Evolutionary conservation across 805 yeast species (phyloP).

Genomic region (Candida maltosa): DNA sequence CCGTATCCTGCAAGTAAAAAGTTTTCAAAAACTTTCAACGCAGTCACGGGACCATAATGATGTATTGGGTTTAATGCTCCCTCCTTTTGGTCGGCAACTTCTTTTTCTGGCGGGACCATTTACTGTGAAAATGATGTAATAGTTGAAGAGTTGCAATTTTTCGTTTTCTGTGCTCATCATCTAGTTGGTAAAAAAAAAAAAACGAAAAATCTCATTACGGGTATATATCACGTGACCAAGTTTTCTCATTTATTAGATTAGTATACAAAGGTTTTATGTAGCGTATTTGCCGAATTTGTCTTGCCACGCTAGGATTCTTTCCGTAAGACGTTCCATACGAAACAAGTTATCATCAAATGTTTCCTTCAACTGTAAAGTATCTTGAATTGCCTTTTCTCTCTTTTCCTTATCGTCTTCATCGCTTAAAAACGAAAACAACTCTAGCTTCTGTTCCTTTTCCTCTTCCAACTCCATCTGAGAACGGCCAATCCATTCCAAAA

Average conservation of each 20-base stretch:
- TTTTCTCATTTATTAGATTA: too few species aligned
- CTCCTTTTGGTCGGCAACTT: too few species aligned
- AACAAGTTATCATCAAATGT: conserved; percentile 58
- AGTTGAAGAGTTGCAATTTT: too few species aligned
- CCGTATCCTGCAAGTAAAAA: conserved; percentile 66
- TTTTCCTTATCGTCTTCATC: too few species aligned
- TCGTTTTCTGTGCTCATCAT: too few species aligned
- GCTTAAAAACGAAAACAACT: conserved; percentile 45
- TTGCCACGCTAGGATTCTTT: conserved; percentile 76
- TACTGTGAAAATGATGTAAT: too few species aligned
- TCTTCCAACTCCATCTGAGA: conserved; percentile 79
- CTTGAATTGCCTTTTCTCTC: conserved; percentile 9
- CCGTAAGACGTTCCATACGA: conserved; percentile 71
- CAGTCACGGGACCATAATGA: conserved; percentile 71
- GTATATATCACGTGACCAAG: too few species aligned
- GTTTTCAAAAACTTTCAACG: conserved; percentile 44
- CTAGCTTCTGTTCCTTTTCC: conserved; percentile 60
- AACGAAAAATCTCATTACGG: too few species aligned
- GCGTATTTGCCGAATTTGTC: conserved; percentile 58
- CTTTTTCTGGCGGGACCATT: too few species aligned
- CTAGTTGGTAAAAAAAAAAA: too few species aligned
- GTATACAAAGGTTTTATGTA: conserved; percentile 17
- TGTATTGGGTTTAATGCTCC: conserved; percentile 12
- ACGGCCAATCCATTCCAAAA: conserved; percentile 84
- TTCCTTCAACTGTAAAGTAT: conserved; percentile 27